These are phyloP conservation scores for Aureobasidium lini DNA, from an alignment of 2,329 filamentous ascomycete genomes.

Conservation along the genomic window DNA sequence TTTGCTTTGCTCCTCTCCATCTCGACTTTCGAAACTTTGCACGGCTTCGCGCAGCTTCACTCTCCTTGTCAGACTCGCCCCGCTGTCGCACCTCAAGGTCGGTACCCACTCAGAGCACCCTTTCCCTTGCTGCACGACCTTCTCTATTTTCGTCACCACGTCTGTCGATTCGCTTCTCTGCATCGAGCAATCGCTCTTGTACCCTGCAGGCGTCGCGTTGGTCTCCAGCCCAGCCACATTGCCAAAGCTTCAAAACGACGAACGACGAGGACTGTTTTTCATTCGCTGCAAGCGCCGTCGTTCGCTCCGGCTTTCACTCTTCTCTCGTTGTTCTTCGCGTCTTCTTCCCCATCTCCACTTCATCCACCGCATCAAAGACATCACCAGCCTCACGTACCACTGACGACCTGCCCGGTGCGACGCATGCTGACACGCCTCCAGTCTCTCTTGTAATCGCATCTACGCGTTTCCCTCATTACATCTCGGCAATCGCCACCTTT, in stretches of 20 bases:
- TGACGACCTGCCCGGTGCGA: constrained; percentile 2
- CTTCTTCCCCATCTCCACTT: neutral
- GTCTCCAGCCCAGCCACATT: neutral
- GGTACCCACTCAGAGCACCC: constrained; percentile 1
- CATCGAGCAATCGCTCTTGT: constrained; percentile 3
- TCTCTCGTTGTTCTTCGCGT: neutral
- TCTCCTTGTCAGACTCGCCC: constrained; percentile 10
- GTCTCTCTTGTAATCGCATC: neutral
- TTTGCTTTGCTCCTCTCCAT: neutral
- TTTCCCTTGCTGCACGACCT: constrained; percentile 9
- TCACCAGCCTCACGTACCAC: constrained; percentile 8
- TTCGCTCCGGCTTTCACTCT: neutral
- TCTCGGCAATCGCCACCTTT: neutral
- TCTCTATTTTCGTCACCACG: constrained; percentile 7
- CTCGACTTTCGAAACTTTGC: neutral
- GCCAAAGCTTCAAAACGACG: neutral
- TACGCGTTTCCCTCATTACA: constrained; percentile 3
- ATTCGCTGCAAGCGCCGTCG: neutral
- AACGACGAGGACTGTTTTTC: neutral
- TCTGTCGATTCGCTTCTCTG: neutral
- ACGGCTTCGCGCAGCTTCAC: constrained; percentile 12
- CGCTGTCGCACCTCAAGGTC: constrained; percentile 13
- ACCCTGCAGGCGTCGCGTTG: neutral
- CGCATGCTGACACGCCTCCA: constrained; percentile 10
- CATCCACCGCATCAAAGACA: neutral